Base-by-base conservation (phyloP, 148 eudicot genomes). In the Chenopodium quinoa region DNA sequence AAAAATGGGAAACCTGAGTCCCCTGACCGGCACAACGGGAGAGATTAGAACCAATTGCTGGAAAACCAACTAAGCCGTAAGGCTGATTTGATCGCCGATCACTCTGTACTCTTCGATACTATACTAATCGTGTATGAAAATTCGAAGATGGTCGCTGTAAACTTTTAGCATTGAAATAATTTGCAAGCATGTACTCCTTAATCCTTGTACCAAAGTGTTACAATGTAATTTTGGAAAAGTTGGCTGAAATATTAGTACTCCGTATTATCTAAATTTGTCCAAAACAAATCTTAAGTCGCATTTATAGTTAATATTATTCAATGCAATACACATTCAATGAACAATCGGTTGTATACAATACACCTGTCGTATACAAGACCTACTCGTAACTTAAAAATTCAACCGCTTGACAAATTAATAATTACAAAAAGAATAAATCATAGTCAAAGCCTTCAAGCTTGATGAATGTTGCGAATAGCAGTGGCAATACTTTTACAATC, bases 381-480 rank as follows among this genome's bases (percentile, higher is more conserved):
- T 14, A 17, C 62, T 56, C 1, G 17, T 56, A 4, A 14, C 20
- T 56, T 16, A 56, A 56, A 2, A 48, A 56, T 14, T 7, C 44
- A 40, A 13, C 62, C 20, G 62, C 22, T 56, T 2, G 62, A 13
- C 22, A 58, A 40, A 12, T 6, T 0, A 58, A 9, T 32, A 69
- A 79, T 20, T 17, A 54, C 34, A 83, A 37, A 69, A 56, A 75
- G 46, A 44, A 79, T 32, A 1, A 47, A 79, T 16, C 7, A 19
- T 2, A 3, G 4, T 48, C 3, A 10, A 31, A 20, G 12, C 22
- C 31, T 23, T 81, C 81, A 84, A 65, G 83, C 23, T 78, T 89
- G 91, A 75, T 94, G 93, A 83, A 94, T 92, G 80, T 94, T 94
- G 83, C 87, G 77, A 60, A 92, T 88, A 25, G 98, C 98, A 85